Evolutionary conservation across 2,329 filamentous ascomycete species (phyloP).

Genomic region (Xenoacremonium recifei): DNA sequence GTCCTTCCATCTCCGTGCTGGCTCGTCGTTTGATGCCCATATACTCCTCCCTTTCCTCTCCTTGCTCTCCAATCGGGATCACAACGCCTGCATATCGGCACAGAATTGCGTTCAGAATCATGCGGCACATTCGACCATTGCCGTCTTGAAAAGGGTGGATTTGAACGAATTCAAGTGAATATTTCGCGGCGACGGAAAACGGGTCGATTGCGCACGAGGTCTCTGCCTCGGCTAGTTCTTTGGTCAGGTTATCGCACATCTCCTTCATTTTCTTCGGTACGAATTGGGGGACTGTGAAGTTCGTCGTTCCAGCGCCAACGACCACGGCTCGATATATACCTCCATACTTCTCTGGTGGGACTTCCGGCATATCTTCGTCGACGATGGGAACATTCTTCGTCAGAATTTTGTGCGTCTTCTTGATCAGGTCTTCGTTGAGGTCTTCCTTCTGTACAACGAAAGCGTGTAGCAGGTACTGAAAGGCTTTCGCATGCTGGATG

Average conservation of each 20-base stretch:
- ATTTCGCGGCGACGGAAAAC: conserved; percentile 28
- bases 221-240: conserved; percentile 10
- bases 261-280: conserved; percentile 26
- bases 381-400: conserved; percentile 7
- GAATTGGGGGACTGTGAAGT: conserved; percentile 24
- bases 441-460: conserved; percentile 8
- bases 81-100: conserved; percentile 27
- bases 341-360: conserved; percentile 17
- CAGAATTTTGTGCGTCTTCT: conserved; percentile 17
- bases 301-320: conserved; percentile 24
- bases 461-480: conserved; percentile 11
- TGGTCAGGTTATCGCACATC: conserved; percentile 20
- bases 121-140: conserved; percentile 35
- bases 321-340: conserved; percentile 21
- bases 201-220: conserved; percentile 19
- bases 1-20: conserved; percentile 19
- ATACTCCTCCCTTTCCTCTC: conserved; percentile 17
- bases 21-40: conserved; percentile 24
- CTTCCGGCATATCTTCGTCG: neutral
- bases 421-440: conserved; percentile 18
- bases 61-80: conserved; percentile 19
- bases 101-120: conserved; percentile 36
- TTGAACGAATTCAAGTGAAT: conserved; percentile 29
- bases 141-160: conserved; percentile 41
- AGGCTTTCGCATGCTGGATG: conserved; percentile 21